Percentiles rank a stretch among this genome's conserved stretches.
Evolutionary conservation across 108 stramenopile genomes (phyloP).

Genomic region (Cyclotella atomus): DNA sequence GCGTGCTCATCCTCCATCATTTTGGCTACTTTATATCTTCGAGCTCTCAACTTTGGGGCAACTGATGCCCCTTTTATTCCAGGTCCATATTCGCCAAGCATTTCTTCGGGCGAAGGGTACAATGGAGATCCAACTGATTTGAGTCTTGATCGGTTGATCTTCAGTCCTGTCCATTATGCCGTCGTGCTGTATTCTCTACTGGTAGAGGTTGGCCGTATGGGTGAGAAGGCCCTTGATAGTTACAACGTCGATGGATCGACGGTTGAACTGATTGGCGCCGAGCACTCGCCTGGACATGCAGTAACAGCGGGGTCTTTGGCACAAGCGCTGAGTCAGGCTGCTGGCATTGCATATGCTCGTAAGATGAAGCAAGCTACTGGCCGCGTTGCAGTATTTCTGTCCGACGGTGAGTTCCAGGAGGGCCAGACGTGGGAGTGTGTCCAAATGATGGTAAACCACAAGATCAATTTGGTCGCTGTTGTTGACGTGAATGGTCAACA

Average conservation of each 20-base stretch:
- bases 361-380: constrained; percentile 17
- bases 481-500: constrained; percentile 39
- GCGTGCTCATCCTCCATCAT: constrained; percentile 20
- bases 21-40: constrained; percentile 28
- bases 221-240: constrained; percentile 24
- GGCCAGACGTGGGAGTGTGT: constrained; percentile 33
- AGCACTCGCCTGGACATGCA: constrained; percentile 30
- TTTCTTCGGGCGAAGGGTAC: constrained; percentile 26
- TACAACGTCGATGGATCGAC: constrained; percentile 28
- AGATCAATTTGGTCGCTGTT: constrained; percentile 18
- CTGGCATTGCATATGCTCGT: constrained; percentile 25
- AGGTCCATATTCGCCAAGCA: constrained; percentile 9
- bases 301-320: constrained; percentile 26
- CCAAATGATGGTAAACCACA: constrained; percentile 14
- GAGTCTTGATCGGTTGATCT: constrained; percentile 22
- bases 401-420: constrained; percentile 35
- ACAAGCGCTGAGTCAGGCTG: constrained; percentile 33
- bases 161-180: constrained; percentile 31
- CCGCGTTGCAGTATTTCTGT: constrained; percentile 24
- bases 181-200: constrained; percentile 21
- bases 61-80: constrained; percentile 18
- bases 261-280: constrained; percentile 30
- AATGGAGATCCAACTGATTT: constrained; percentile 26
- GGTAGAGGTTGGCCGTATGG: constrained; percentile 28
- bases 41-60: constrained; percentile 22